These are phyloP conservation scores for Blepharisma undulans DNA, from an alignment of 169 alveolate genomes.

Conservation along the genomic window DNA sequence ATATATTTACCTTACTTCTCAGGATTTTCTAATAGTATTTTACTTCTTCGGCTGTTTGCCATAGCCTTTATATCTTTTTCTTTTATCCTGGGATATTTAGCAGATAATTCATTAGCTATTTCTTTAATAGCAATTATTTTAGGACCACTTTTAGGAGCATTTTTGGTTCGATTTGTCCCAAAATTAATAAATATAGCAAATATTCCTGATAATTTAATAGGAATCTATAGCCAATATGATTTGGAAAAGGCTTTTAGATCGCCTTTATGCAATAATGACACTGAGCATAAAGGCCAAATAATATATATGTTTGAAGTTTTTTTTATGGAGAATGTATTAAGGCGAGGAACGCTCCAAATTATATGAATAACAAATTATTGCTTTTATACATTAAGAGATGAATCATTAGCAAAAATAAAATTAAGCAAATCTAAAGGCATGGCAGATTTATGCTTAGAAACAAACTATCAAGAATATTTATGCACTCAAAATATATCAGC, in stretches of 20 bases:
- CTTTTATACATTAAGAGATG: neutral
- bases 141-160: neutral
- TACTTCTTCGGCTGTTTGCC: neutral
- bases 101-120: neutral
- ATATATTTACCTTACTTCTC: neutral
- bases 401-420: neutral
- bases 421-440: neutral
- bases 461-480: neutral
- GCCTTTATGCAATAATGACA: neutral
- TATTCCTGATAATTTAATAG: neutral
- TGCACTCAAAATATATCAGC: neutral
- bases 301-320: neutral
- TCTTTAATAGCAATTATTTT: neutral
- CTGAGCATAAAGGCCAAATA: neutral
- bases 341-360: neutral
- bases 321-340: too few relatives aligned
- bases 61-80: neutral
- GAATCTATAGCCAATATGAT: neutral
- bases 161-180: neutral
- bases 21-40: neutral
- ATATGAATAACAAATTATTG: neutral
- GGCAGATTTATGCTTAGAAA: neutral
- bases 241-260: neutral
- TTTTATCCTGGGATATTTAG: neutral
- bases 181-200: neutral